Evolutionary conservation across 495 filamentous ascomycete species (phyloP).

Genomic region (Daldinia vernicosa): DNA sequence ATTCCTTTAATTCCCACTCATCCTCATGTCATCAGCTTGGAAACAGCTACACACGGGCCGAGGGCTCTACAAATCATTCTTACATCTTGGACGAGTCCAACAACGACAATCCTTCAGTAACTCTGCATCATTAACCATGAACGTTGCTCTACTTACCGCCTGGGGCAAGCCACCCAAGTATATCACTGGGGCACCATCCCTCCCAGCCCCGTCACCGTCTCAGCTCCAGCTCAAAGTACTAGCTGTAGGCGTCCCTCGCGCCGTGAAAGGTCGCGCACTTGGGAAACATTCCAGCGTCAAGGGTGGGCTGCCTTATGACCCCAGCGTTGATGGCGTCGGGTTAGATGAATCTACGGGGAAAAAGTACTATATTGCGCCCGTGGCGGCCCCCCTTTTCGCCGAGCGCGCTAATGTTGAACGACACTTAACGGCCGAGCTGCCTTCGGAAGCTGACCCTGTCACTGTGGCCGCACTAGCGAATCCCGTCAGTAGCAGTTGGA

Average conservation of each 20-base stretch:
- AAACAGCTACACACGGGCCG: conserved; percentile 6
- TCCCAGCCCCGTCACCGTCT: conserved; percentile 21
- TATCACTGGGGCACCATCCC: neutral
- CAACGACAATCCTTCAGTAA: conserved; percentile 1
- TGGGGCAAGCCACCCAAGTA: conserved; percentile 25
- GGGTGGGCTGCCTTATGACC: conserved; percentile 18
- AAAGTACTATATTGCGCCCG: conserved; percentile 17
- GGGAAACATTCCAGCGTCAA: conserved; percentile 15
- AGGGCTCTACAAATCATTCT: conserved; percentile 4
- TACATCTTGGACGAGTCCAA: neutral
- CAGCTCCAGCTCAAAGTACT: conserved; percentile 29
- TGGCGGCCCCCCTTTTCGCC: conserved; percentile 31
- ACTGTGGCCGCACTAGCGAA: conserved; percentile 54
- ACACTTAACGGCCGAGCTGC: conserved; percentile 34
- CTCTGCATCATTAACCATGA: conserved; percentile 8
- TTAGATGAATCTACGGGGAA: conserved; percentile 22
- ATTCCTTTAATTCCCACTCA: neutral
- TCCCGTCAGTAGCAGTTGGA: conserved; percentile 53
- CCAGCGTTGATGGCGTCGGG: conserved; percentile 24
- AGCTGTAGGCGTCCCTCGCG: conserved; percentile 24
- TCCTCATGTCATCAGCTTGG: conserved; percentile 13
- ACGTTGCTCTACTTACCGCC: conserved; percentile 15
- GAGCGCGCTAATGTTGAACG: conserved; percentile 49
- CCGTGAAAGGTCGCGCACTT: conserved; percentile 8
- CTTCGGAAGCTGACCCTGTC: conserved; percentile 47